Base-by-base conservation (phyloP, 2,329 filamentous ascomycete species). In the Stagonosporopsis cucurbitacearum region DNA sequence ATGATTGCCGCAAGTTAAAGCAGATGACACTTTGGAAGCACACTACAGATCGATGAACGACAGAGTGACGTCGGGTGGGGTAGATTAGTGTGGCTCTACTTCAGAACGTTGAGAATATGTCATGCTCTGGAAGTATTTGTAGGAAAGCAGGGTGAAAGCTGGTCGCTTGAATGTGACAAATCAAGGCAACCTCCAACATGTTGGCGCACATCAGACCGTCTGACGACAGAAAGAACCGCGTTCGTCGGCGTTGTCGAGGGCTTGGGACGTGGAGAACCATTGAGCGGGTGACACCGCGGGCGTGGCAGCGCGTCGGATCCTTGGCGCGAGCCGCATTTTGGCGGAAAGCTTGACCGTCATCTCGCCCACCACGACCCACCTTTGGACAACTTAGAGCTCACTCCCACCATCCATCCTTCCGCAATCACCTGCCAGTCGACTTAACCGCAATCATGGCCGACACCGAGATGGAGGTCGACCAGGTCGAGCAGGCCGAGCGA, bases 381-480 rank as follows among this genome's bases (percentile, higher is more conserved):
- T 30, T 23, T 22, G 33, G 41, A 33, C 36, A 51, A 22, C 50
- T 42, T 42, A 42, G 22, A 50, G 47, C 39, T 40, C 57, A 42
- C 43, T 33, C 55, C 41, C 40, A 54, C 57, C 50, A 25, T 55
- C 40, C 35, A 17, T 40, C 4, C 33, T 45, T 4, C 19, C 36
- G 20, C 47, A 43, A 51, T 50, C 37, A 39, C 42, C 47, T 51
- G 43, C 51, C 32, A 22, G 32, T 12, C 44, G n/a, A 49, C 40
- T 9, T 33, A 30, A 25, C 39, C 42, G 26, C 57, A 54, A 72
- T 50, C 32, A 80, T 81, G 79, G 77, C 78, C 54, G 79, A 80
- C 64, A 60, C 68, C 6, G 76, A 78, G 67, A 81, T 81, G 79
- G 79, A 81, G 13, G 66, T 80, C 37, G 73, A 75, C 58, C 72